Evolutionary conservation across 805 yeast genomes (phyloP), one percentile per base, ranked within the genome.

Genomic region (Priceomyces carsonii): DNA sequence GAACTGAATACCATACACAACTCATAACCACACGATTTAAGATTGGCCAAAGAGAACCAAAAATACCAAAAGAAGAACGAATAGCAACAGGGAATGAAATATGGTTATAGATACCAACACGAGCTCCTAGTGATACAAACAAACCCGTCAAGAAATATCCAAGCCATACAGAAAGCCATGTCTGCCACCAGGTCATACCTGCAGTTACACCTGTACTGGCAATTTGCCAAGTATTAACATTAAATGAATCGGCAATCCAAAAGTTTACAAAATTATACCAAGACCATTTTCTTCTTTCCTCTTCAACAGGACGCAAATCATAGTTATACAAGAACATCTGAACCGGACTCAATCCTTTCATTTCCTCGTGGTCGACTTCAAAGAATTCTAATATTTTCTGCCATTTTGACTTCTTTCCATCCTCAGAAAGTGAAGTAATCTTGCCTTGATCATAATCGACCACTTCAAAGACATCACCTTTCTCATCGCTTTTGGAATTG

Each of bases 1-100:
- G 58, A 29, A 61, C 63, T 13, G 69, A 70, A 45, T 59, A 66
- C 63, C 70, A 59, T 23, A 66, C 57, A 21, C 57, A 55, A 15
- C 66, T 63, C 3, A 61, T 54, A 25, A 61, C 53, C 35, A 63
- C 53, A 32, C 70, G 51, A 26, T 64, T 59, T 29, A 61, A 50
- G 20, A 64, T 58, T 21, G 61, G 63, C 23, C 64, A 51, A 23
- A 46, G 47, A 7, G 63, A 55, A 8, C 66, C 61, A 20, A 54
- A 43, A 28, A 63, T 57, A 8, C 71, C 71, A 44, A 57, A 66
- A 8, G 56, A 47, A 33, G 60, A 47, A 47, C 71, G 53, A 8
- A 67, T 63, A 25, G 56, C 40, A 6, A 62, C 57, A 4, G 71
- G 64, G 43, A 57, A 66, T 3, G 68, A 68, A 27, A 66, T 51